Percentiles rank a stretch among this genome's conserved stretches.
Evolutionary conservation across 306 rosid species (phyloP).

Genomic region (Clitoria ternatea): DNA sequence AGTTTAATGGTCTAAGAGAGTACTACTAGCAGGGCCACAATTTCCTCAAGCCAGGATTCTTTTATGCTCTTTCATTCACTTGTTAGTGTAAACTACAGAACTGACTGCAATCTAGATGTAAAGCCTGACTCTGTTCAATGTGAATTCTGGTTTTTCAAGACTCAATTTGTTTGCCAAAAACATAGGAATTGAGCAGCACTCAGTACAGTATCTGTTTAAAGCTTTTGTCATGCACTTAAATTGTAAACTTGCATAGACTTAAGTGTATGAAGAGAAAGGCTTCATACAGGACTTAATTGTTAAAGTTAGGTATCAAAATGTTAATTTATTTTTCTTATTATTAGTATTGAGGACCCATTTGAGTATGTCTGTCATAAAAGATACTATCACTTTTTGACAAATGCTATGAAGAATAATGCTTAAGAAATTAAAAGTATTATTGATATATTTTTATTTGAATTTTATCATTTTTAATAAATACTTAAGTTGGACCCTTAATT

Average conservation of each 20-base stretch:
- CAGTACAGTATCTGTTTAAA: neutral
- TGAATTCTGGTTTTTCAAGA: constrained; percentile 1
- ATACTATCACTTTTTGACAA: neutral
- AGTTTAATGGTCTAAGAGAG: constrained; percentile 24
- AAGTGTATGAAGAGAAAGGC: no score
- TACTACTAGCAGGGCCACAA: constrained; percentile 30
- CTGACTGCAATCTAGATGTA: constrained; percentile 23
- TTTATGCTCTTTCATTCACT: constrained; percentile 19
- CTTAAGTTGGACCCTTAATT: no score
- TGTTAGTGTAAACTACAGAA: constrained; percentile 39
- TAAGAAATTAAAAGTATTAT: no score
- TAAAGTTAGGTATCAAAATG: neutral
- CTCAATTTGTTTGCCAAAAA: neutral
- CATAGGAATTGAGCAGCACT: neutral
- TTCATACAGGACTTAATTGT: no score
- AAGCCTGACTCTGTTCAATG: constrained; percentile 26
- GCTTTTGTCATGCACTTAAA: neutral
- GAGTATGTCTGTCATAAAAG: neutral
- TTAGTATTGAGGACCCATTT: neutral
- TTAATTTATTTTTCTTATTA: neutral
- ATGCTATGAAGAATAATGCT: no score
- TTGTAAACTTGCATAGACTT: neutral
- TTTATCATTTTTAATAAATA: no score
- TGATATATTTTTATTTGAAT: no score
- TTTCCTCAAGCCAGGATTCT: constrained; percentile 26